Evolutionary conservation across 768 basidiomycete species (phyloP).

Genomic region (Amanita inopinata): DNA sequence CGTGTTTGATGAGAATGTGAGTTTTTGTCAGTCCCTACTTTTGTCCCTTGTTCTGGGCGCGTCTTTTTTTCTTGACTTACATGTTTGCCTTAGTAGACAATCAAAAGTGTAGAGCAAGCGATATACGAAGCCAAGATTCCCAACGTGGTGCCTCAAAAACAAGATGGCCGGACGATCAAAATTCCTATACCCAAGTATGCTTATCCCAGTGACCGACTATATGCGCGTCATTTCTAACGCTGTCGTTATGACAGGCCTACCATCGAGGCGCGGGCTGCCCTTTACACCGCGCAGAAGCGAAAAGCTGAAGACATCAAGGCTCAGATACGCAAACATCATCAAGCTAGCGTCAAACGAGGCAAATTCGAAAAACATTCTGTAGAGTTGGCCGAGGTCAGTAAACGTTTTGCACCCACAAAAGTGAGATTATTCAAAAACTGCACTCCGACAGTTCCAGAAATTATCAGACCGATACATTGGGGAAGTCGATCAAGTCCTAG

Average conservation of each 20-base stretch:
- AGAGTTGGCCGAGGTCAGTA: constrained; percentile 58
- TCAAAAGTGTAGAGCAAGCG: constrained; percentile 67
- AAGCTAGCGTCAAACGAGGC: constrained; percentile 56
- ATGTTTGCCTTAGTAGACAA: constrained; percentile 40
- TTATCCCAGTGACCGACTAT: neutral
- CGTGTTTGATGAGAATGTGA: constrained; percentile 70
- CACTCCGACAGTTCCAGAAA: constrained; percentile 57
- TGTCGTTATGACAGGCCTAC: constrained; percentile 57
- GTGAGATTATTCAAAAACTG: neutral
- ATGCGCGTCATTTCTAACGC: neutral
- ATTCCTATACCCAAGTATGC: constrained; percentile 71
- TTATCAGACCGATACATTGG: constrained; percentile 50
- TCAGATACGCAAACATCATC: constrained; percentile 66
- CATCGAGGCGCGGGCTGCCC: constrained; percentile 52
- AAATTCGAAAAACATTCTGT: constrained; percentile 60
- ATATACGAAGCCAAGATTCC: constrained; percentile 71
- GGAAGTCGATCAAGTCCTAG: constrained; percentile 60
- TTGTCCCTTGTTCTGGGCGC: constrained; percentile 4
- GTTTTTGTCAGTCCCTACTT: constrained; percentile 18
- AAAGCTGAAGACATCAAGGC: constrained; percentile 69
- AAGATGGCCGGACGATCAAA: constrained; percentile 63
- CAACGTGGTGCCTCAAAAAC: constrained; percentile 59
- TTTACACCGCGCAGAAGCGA: constrained; percentile 45
- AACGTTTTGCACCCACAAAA: neutral
- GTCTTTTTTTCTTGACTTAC: neutral